phyloP scores from a whole-genome alignment of 2,329 filamentous ascomycete genomes.

The Tothia fuscella region DNA sequence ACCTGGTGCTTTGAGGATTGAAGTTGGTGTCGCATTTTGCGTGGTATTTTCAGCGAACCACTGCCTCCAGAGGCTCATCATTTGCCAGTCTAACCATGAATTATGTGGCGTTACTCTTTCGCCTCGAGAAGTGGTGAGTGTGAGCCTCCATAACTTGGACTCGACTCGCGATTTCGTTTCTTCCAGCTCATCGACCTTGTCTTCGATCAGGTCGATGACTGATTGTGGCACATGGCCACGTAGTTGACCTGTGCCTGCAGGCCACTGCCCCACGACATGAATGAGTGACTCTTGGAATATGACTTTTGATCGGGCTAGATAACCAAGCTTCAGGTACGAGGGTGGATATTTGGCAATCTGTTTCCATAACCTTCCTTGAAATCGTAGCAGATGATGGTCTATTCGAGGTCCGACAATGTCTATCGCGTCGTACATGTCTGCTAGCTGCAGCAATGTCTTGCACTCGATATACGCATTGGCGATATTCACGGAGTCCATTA shows the following conservation, averaged over 20 bases:
- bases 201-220: conserved; percentile 82
- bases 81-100: conserved; percentile 81
- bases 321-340: conserved; percentile 81
- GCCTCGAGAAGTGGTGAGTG: conserved; percentile 63
- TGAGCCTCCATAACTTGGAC: conserved; percentile 68
- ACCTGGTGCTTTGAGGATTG: conserved; percentile 33
- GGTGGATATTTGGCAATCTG: conserved; percentile 95
- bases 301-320: conserved; percentile 68
- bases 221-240: conserved; percentile 58
- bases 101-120: conserved; percentile 72
- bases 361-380: conserved; percentile 83
- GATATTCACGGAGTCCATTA: conserved; percentile 76
- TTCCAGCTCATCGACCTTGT: conserved; percentile 86
- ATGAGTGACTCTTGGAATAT: conserved; percentile 70
- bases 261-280: conserved; percentile 93
- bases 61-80: conserved; percentile 75
- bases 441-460: conserved; percentile 75
- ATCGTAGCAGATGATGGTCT: conserved; percentile 87
- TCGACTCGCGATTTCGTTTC: conserved; percentile 73
- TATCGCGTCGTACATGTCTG: conserved; percentile 91
- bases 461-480: conserved; percentile 88
- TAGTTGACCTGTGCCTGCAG: conserved; percentile 64
- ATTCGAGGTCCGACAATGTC: conserved; percentile 78
- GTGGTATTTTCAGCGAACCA: conserved; percentile 89
- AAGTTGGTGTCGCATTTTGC: conserved; percentile 50